Evolutionary conservation across 371 early-diverging fungal genomes (phyloP).

Genomic region (Choanephora cucurbitarum): DNA sequence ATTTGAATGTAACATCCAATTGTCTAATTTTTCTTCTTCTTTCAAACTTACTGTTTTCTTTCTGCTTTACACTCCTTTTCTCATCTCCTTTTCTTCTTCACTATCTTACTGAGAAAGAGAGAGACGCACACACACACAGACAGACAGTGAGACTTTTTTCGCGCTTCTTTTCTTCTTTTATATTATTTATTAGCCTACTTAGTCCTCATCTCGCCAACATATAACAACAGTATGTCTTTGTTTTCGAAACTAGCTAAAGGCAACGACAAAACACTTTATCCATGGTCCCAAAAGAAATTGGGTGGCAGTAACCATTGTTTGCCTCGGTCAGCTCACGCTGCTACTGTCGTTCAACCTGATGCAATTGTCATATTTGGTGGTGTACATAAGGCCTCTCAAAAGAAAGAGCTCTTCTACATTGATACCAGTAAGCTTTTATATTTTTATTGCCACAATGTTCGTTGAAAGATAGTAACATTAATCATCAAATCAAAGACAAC

Average conservation of each 20-base stretch:
- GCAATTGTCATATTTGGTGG: conserved; percentile 65
- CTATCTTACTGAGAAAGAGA: too few species aligned
- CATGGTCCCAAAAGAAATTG: conserved; percentile 54
- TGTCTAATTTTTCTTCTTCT: too few species aligned
- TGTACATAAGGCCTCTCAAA: conserved; percentile 40
- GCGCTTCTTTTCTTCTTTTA: not conserved
- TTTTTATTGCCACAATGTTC: not conserved
- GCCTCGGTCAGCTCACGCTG: conserved; percentile 64
- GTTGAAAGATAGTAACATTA: too few species aligned
- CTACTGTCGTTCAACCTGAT: conserved; percentile 52
- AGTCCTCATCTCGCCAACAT: not conserved
- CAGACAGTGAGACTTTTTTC: too few species aligned
- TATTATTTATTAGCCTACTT: not conserved
- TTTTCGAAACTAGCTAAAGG: conserved; percentile 54
- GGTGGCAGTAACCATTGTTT: conserved; percentile 41
- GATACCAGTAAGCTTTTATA: conserved; percentile 54
- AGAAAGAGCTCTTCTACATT: conserved; percentile 60
- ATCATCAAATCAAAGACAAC: conserved; percentile 21
- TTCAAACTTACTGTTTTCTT: too few species aligned
- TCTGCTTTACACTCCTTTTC: too few species aligned
- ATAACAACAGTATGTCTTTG: conserved; percentile 42
- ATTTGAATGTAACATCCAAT: too few species aligned
- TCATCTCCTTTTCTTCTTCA: too few species aligned
- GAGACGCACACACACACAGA: too few species aligned
- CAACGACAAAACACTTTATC: conserved; percentile 48